Conservation (phyloP, 306 rosid species). For the Corylus avellana region DNA sequence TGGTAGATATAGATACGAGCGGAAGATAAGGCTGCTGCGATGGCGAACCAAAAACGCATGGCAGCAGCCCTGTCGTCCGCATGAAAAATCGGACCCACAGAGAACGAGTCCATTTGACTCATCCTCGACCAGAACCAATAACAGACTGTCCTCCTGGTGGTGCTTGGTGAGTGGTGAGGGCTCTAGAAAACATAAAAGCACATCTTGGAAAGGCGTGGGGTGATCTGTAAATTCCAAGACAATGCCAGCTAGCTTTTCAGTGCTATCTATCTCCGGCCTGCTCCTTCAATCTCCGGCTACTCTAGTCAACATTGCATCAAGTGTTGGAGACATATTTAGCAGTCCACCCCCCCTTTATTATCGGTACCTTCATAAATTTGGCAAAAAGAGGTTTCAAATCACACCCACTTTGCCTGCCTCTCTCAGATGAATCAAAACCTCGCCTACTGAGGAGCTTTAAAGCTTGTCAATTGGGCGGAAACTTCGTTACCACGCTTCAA, state of each 20-base stretch:
- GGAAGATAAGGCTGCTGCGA: not conserved
- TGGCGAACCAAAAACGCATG: not conserved
- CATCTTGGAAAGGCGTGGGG: slow-evolving; percentile 14
- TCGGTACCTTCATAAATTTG: slow-evolving; percentile 9
- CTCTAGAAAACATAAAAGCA: slow-evolving; percentile 13
- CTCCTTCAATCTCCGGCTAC: slow-evolving; percentile 28
- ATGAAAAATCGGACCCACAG: not conserved
- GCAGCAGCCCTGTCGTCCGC: not conserved
- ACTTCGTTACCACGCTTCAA: too few species aligned
- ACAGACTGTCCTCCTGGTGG: not conserved
- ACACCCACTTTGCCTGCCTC: slow-evolving; percentile 26
- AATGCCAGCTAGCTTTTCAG: slow-evolving; percentile 14
- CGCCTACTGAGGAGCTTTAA: not conserved
- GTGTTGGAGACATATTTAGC: not conserved
- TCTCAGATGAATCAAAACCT: not conserved
- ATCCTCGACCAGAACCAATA: not conserved
- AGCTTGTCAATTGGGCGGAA: not conserved
- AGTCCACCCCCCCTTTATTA: not conserved
- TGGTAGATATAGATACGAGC: not conserved
- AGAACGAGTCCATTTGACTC: not conserved
- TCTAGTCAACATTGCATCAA: slow-evolving; percentile 20
- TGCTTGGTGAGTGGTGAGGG: not conserved
- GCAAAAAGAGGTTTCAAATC: slow-evolving; percentile 27
- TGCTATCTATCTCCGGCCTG: slow-evolving; percentile 24
- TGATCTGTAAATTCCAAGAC: slow-evolving; percentile 18